These are phyloP conservation scores for Linanthus parryae DNA, from an alignment of 148 eudicot genomes.

Conservation along the genomic window DNA sequence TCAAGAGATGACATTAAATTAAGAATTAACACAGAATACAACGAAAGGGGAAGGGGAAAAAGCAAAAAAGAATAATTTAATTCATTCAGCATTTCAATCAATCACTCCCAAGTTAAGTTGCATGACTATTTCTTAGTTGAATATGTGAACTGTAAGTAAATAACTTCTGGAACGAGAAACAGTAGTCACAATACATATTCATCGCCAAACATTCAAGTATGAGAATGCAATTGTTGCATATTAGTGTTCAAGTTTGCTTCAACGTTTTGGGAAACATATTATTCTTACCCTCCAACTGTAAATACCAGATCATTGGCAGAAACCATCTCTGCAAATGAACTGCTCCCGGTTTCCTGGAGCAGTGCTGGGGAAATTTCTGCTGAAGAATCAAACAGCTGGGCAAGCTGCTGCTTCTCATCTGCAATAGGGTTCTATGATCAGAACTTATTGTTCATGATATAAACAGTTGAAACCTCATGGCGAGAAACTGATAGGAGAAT, in stretches of 20 bases:
- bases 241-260: too few species aligned
- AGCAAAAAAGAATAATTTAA: too few species aligned
- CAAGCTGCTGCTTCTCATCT: constrained; percentile 71
- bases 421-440: constrained; percentile 55
- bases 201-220: not conserved
- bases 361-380: constrained; percentile 23
- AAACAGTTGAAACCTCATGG: too few species aligned
- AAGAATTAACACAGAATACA: too few species aligned
- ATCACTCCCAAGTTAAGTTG: not conserved
- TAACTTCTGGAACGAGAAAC: not conserved
- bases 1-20: too few species aligned
- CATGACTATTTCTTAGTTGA: not conserved
- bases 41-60: too few species aligned
- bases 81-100: too few species aligned
- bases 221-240: too few species aligned
- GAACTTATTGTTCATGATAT: constrained; percentile 17
- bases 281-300: constrained; percentile 73
- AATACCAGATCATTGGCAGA: constrained; percentile 28
- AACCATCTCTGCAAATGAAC: constrained; percentile 14
- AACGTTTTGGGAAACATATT: constrained; percentile 6
- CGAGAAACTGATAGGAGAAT: constrained; percentile 4
- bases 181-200: not conserved
- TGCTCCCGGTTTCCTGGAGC: constrained; percentile 22
- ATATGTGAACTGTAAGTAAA: not conserved
- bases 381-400: constrained; percentile 24